phyloP scores from a whole-genome alignment of 73 alveolate genomes.

The Symbiodinium natans region DNA sequence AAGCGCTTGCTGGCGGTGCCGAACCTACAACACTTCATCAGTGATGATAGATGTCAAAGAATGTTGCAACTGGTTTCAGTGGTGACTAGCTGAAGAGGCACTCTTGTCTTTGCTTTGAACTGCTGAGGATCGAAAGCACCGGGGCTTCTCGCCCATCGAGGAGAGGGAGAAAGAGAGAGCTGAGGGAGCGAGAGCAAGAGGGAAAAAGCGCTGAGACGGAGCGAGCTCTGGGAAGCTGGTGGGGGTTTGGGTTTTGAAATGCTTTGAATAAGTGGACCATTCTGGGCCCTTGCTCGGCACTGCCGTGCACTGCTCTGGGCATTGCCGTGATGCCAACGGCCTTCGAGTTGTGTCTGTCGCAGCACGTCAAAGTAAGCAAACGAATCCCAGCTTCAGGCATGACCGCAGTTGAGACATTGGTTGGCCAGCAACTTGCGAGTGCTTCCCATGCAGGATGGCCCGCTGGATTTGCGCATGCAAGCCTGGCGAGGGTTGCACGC shows the following conservation, averaged over 20 bases:
- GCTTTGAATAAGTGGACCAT: no score
- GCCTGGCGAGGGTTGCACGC: slow-evolving; percentile 14
- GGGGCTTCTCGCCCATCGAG: slow-evolving; percentile 77
- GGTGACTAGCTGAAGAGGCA: no score
- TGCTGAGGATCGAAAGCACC: slow-evolving; percentile 79
- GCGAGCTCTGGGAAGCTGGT: background rate
- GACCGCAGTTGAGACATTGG: no score
- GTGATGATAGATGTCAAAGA: no score
- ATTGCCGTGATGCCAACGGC: background rate
- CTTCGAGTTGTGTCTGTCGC: no score
- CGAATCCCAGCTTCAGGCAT: no score
- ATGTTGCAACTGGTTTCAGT: no score
- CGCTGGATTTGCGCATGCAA: slow-evolving; percentile 76
- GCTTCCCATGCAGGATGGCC: slow-evolving; percentile 32
- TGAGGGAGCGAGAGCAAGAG: background rate
- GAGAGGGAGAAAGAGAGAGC: background rate
- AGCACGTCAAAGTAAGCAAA: no score
- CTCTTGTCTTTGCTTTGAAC: no score
- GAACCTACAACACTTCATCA: no score
- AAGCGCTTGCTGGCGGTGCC: no score
- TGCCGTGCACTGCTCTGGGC: background rate
- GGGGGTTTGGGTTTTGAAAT: no score
- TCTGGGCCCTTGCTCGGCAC: background rate
- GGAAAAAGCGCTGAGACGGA: background rate
- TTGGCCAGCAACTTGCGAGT: background rate